Evolutionary conservation across 768 basidiomycete genomes (phyloP).

Genomic region (Lactarius deliciosus): DNA sequence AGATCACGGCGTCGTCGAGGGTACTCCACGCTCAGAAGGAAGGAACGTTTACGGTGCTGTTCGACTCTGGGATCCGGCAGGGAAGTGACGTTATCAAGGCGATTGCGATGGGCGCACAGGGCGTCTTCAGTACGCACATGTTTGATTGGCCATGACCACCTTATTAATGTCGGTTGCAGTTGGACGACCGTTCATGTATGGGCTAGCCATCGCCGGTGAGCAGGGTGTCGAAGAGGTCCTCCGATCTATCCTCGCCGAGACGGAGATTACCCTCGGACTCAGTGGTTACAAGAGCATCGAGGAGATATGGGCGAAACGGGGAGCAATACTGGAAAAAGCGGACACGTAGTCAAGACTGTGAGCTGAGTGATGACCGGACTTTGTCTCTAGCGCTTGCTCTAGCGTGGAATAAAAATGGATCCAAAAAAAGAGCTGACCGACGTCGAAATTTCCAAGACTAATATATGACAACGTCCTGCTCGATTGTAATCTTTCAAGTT

Average conservation of each 20-base stretch:
- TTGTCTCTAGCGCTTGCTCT: no score
- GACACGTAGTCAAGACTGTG: conserved; percentile 30
- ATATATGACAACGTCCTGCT: not conserved
- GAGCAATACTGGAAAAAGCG: conserved; percentile 49
- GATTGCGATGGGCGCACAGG: conserved; percentile 82
- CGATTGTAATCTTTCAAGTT: not conserved
- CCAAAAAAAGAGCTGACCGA: no score
- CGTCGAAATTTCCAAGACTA: not conserved
- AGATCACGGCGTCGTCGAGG: conserved; percentile 61
- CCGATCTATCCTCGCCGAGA: conserved; percentile 62
- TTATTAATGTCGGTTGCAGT: conserved; percentile 41
- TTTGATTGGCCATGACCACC: not conserved
- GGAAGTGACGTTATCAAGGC: conserved; percentile 86
- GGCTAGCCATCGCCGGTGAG: conserved; percentile 66
- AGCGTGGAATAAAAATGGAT: no score
- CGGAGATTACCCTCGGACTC: conserved; percentile 64
- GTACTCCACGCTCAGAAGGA: conserved; percentile 55
- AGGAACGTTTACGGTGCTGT: conserved; percentile 67
- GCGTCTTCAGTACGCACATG: conserved; percentile 60
- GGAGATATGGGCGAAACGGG: conserved; percentile 61
- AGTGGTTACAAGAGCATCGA: conserved; percentile 54
- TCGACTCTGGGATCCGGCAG: conserved; percentile 80
- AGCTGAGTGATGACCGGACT: not conserved
- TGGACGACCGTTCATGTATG: conserved; percentile 75
- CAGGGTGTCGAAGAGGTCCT: conserved; percentile 75